phyloP scores from a whole-genome alignment of 176 grass and related monocot species.

The Urochloa ruziziensis region DNA sequence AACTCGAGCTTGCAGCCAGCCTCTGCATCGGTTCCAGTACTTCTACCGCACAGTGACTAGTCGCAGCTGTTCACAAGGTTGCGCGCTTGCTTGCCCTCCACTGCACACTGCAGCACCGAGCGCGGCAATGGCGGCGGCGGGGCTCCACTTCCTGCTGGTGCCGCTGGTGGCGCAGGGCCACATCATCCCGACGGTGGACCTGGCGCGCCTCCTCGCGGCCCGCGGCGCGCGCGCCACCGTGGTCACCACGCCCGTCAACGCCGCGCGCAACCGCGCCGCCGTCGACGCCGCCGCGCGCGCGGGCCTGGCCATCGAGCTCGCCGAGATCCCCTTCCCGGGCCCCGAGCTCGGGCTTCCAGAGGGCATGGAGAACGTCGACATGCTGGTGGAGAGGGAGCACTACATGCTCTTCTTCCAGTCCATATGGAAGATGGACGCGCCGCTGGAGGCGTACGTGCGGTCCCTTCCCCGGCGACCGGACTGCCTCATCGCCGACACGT shows the following conservation, averaged over 20 bases:
- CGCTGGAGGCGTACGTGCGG: slow-evolving; percentile 38
- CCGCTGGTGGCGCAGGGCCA: slow-evolving; percentile 54
- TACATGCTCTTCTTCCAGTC: slow-evolving; percentile 24
- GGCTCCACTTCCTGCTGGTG: slow-evolving; percentile 52
- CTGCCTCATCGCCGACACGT: slow-evolving; percentile 29
- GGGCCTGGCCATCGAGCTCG: slow-evolving; percentile 37
- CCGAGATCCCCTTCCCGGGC: slow-evolving; percentile 39
- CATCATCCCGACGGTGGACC: slow-evolving; percentile 57
- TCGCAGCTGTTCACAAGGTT: neutral
- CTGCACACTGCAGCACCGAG: no score
- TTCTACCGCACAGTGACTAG: neutral
- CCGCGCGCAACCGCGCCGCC: slow-evolving; percentile 28
- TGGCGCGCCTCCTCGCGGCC: slow-evolving; percentile 41
- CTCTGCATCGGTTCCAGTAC: neutral
- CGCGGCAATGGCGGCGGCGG: neutral
- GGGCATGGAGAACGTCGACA: slow-evolving; percentile 33
- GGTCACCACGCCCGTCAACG: slow-evolving; percentile 51
- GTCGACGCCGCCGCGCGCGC: slow-evolving; percentile 3
- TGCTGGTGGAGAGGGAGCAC: neutral
- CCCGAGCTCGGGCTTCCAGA: slow-evolving; percentile 33
- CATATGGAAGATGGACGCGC: neutral
- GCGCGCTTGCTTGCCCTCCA: neutral
- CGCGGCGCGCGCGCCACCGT: slow-evolving; percentile 38
- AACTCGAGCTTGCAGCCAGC: neutral
- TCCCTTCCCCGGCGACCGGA: slow-evolving; percentile 14